Evolutionary conservation across 805 yeast genomes (phyloP), one percentile per base, ranked within the genome.

Genomic region (Metschnikowia matae): DNA sequence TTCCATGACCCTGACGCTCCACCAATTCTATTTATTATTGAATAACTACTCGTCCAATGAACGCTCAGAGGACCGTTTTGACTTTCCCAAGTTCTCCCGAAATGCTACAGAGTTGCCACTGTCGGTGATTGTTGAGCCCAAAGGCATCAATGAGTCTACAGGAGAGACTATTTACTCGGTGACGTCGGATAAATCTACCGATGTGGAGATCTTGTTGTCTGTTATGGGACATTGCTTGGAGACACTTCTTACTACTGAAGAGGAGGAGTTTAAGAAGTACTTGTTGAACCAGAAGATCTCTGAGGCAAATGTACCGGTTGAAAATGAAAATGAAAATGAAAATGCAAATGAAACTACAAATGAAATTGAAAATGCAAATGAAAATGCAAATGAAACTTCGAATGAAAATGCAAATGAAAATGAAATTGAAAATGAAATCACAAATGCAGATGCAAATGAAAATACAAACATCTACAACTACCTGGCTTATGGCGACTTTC

Each of bases 201-300:
- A 84, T 60, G 69, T 76, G 5, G 96, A 86, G 51, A 79, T 83
- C 18, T 75, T 88, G 11, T 71, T 92, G 17, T 81, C 91, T 0
- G 71, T 82, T 2, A 70, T 91, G 67, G 98, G 98, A 0, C 86
- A 85, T 55, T 78, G 87, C 1, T 67, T 91, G 57, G 98, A 94
- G 67, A 75, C 83, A 14, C 76, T 89, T 63, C 70, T 92, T 21
- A 87, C 95, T 0, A 80, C 81, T 1, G 74, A 77, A 4, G 77
- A 78, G 8, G 64, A 67, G n/a, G 79, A 76, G 43, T 87, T 84
- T 56, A 70, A 71, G 37, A 63, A 66, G 21, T 65, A 55, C 63
- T 54, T 68, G 44, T 54, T 62, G 44, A 51, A 42, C 52, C 63
- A 32, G 48, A 54, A 23, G 2, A 11, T 20, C 49, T 54, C 35